Evolutionary conservation across 257 asterid genomes (phyloP), one percentile per base, ranked within the genome.

Genomic region (Plantago ovata): DNA sequence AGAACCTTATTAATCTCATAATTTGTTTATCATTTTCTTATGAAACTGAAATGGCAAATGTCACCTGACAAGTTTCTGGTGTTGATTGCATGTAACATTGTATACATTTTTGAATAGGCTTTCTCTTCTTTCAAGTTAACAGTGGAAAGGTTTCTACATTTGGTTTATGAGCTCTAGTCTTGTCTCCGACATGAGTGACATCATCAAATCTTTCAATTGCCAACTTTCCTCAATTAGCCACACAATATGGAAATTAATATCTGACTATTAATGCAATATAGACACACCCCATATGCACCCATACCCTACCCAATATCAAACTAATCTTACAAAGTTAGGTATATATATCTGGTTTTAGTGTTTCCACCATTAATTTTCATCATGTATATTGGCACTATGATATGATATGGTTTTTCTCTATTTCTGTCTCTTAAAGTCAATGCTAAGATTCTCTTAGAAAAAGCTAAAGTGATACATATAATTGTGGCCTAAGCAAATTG

Each of bases 51-150:
- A 40, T 58, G 72, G 72, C 45, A 68, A 6, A 43, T 44, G 72
- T 75, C 56, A 63, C 62, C 61, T 66, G 78, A 53, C 18, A 64
- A 38, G 64, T 50, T n/a, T 47, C n/a, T 56, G 20, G 42, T 72
- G 81, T 72, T 63, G 86, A 81, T 74, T 84, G 77, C 79, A 75
- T 75, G 83, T 66, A 64, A 63, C 67, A 72, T 33, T 59, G 72
- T 40, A 15, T 18, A 19, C 22, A 72, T 70, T 73, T 72, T 72
- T 76, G 72, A 69, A 62, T 72, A 72, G 78, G 69, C 69, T 52
- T 57, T 33, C 48, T 61, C 47, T 53, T 64, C 79, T 69, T 74
- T 58, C 57, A 57, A 24, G 58, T 63, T 52, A 28, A 48, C 42
- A 16, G 52, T 44, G 63, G 57, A 55, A 43, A 55, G 56, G 45